Conservation (phyloP, 148 eudicot species). For the Cornus controversa region DNA sequence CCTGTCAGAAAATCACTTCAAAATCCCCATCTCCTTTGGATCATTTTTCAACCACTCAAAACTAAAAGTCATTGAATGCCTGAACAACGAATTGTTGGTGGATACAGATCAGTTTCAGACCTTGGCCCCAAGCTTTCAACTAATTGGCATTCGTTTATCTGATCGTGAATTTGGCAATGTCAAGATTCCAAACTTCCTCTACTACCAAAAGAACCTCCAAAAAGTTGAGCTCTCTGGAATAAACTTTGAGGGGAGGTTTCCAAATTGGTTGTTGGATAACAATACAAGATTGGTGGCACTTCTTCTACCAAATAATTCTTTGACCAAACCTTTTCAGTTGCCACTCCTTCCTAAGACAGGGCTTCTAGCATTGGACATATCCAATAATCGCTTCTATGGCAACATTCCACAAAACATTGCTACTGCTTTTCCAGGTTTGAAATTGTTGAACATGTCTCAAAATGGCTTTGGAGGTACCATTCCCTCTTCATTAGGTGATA, state of each 20-base stretch:
- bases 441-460: not conserved
- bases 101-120: too few species aligned
- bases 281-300: not conserved
- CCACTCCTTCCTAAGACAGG: not conserved
- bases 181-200: slow-evolving; percentile 4
- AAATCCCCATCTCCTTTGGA: too few species aligned
- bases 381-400: not conserved
- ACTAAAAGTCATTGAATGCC: too few species aligned
- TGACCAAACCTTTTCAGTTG: not conserved
- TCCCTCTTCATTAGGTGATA: slow-evolving; percentile 6
- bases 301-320: not conserved
- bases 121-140: too few species aligned
- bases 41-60: too few species aligned
- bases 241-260: slow-evolving; percentile 4
- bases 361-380: not conserved
- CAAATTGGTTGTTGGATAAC: slow-evolving; percentile 16
- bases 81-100: too few species aligned
- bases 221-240: slow-evolving; percentile 2
- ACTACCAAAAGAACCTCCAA: slow-evolving; percentile 9
- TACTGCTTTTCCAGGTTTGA: not conserved
- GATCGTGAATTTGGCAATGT: too few species aligned
- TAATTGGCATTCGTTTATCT: too few species aligned
- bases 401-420: not conserved
- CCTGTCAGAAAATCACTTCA: too few species aligned
- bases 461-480: slow-evolving; percentile 10